Base-by-base conservation (phyloP, 2,329 filamentous ascomycete genomes). In the Lizonia empirigonia region DNA sequence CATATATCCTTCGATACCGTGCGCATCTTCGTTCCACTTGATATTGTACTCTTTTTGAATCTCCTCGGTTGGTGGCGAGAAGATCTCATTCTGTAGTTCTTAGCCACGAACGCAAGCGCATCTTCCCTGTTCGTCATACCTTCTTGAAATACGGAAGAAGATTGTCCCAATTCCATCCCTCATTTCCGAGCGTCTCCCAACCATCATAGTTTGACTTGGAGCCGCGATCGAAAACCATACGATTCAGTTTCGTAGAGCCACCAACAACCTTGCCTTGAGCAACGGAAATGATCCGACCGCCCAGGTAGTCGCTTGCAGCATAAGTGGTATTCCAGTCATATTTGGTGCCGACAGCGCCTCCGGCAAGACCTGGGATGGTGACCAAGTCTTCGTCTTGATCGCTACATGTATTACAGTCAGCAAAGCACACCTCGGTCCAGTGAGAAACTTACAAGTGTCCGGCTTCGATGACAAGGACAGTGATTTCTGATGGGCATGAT, bases 241-340 rank as follows among this genome's bases (percentile, higher is more conserved):
- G 69, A 48, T 79, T 79, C n/a, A 80, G 39, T 44, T 64, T 64
- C 4, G 62, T 62, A 9, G 59, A 60, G 19, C 63, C 63, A n/a
- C 63, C 63, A 19, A 65, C 62, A 9, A 63, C 20, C 36, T 55
- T 66, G 12, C 63, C 63, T 20, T 56, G 51, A 9, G 59, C 46
- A 13, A 65, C 49, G 1, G 55, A 18, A 16, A 58, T 34, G 18
- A 34, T 42, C 4, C 62, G 62, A 8, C 58, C 56, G 12, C 44
- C 53, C 8, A 63, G 13, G 13, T 35, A 50, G 8, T 49, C 50
- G 16, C 44, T 50, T 3, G 60, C 45, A 4, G 55, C 40, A 33
- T 65, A 64, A 2, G 63, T 52, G 2, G 39, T 51, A 40, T 65
- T 67, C 62, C 62, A 67, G 22, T 67, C 62, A 29, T 67, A 67